Percentiles rank a stretch among this genome's conserved stretches.
These are phyloP conservation scores for Vachellia pachyceras DNA, from an alignment of 306 rosid genomes.

Conservation along the genomic window DNA sequence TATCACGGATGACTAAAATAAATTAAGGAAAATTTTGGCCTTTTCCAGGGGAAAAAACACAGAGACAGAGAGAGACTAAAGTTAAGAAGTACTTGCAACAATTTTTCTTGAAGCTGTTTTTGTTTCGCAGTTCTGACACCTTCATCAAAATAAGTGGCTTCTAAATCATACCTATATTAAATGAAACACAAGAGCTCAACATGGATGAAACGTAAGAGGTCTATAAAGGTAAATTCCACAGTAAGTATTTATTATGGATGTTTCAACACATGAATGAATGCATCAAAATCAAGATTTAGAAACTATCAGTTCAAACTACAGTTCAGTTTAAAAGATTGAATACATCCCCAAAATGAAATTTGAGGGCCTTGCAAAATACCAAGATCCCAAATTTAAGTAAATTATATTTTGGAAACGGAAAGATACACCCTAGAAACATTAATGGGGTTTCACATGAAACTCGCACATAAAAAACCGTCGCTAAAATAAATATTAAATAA, in stretches of 20 bases:
- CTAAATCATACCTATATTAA: slow-evolving; percentile 79
- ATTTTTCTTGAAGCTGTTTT: slow-evolving; percentile 87
- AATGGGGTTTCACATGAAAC: slow-evolving; percentile 17
- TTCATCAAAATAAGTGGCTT: slow-evolving; percentile 94
- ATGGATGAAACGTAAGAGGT: neutral
- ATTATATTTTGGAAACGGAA: neutral
- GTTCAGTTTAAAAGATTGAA: slow-evolving; percentile 25
- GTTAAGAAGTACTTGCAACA: slow-evolving; percentile 79
- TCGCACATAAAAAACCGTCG: neutral
- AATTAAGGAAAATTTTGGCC: neutral
- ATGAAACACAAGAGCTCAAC: slow-evolving; percentile 36
- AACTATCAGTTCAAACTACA: neutral
- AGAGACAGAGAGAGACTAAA: neutral
- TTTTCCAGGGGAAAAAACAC: neutral
- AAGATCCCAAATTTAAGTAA: neutral
- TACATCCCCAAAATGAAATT: neutral
- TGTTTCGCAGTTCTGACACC: slow-evolving; percentile 92
- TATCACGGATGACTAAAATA: slow-evolving; percentile 22
- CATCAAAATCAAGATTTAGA: neutral
- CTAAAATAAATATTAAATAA: slow-evolving; percentile 17
- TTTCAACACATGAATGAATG: neutral
- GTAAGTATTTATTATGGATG: too few relatives aligned
- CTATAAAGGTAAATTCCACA: too few relatives aligned
- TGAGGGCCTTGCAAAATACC: neutral
- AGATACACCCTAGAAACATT: slow-evolving; percentile 18